These are phyloP conservation scores for Amanita rimosa DNA, from an alignment of 768 basidiomycete genomes.

Conservation along the genomic window DNA sequence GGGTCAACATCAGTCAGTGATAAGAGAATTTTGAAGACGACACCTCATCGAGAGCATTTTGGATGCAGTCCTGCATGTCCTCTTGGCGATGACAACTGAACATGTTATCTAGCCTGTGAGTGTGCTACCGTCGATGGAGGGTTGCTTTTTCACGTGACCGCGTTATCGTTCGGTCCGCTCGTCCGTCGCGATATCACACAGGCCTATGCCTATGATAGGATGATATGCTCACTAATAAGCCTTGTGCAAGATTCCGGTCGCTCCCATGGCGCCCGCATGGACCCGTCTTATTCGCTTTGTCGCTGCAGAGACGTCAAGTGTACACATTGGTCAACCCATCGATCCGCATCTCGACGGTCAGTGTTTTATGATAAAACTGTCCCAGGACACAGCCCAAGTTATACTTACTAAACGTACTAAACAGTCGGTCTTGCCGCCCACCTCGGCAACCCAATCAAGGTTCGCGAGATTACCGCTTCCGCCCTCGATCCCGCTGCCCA, in stretches of 20 bases:
- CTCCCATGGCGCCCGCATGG: constrained; percentile 28
- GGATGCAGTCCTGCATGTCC: constrained; percentile 34
- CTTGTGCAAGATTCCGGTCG: too few species aligned
- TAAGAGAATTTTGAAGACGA: background rate
- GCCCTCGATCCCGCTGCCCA: constrained; percentile 56
- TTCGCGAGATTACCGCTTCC: constrained; percentile 62
- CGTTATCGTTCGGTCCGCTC: background rate
- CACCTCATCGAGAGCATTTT: constrained; percentile 62
- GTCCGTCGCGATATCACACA: too few species aligned
- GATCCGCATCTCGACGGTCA: constrained; percentile 51
- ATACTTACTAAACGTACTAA: too few species aligned
- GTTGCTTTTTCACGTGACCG: constrained; percentile 2
- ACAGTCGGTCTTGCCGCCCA: constrained; percentile 50
- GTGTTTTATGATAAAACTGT: too few species aligned
- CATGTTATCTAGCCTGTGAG: too few species aligned
- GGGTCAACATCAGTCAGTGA: background rate
- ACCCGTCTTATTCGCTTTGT: constrained; percentile 75
- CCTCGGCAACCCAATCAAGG: constrained; percentile 46
- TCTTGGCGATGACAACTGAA: constrained; percentile 11
- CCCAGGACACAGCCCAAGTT: too few species aligned
- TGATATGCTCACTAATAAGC: too few species aligned
- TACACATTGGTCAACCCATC: constrained; percentile 73
- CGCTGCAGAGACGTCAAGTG: constrained; percentile 58
- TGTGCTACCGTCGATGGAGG: too few species aligned
- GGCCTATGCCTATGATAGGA: too few species aligned